Evolutionary conservation across 1,284 basidiomycete genomes (phyloP).

Genomic region (Ganoderma lucidum): DNA sequence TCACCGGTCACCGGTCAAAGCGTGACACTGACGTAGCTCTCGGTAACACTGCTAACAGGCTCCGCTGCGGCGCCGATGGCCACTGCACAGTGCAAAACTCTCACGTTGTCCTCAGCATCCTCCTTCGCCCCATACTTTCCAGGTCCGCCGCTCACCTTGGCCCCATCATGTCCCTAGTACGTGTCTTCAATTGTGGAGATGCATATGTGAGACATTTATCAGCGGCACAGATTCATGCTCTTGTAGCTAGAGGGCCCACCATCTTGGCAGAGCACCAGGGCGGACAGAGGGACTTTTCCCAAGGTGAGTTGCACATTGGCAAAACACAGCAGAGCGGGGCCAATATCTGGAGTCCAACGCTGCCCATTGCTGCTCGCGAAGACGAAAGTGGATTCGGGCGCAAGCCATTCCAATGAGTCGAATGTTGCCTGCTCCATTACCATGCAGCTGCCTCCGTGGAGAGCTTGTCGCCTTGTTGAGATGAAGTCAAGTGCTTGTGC

Average conservation of each 20-base stretch:
- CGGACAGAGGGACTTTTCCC: conserved; percentile 84
- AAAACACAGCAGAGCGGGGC: not conserved
- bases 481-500: no score
- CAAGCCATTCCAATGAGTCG: not conserved
- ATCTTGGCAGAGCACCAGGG: conserved; percentile 87
- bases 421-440: not conserved
- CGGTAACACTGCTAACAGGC: conserved; percentile 27
- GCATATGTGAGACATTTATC: not conserved
- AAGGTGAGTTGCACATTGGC: conserved; percentile 57
- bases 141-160: not conserved
- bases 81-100: not conserved
- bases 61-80: not conserved
- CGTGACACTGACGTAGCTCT: conserved; percentile 28
- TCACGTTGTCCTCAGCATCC: not conserved
- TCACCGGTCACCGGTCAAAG: not conserved
- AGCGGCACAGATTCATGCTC: conserved; percentile 75
- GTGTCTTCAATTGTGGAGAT: conserved; percentile 16
- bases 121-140: not conserved
- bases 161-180: conserved; percentile 49
- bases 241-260: conserved; percentile 81
- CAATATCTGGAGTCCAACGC: not conserved
- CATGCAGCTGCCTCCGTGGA: not conserved
- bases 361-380: not conserved
- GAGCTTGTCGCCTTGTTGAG: no score
- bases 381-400: not conserved